These are phyloP conservation scores for Apiotrichum gamsii DNA, from an alignment of 1,284 basidiomycete species.

Conservation along the genomic window DNA sequence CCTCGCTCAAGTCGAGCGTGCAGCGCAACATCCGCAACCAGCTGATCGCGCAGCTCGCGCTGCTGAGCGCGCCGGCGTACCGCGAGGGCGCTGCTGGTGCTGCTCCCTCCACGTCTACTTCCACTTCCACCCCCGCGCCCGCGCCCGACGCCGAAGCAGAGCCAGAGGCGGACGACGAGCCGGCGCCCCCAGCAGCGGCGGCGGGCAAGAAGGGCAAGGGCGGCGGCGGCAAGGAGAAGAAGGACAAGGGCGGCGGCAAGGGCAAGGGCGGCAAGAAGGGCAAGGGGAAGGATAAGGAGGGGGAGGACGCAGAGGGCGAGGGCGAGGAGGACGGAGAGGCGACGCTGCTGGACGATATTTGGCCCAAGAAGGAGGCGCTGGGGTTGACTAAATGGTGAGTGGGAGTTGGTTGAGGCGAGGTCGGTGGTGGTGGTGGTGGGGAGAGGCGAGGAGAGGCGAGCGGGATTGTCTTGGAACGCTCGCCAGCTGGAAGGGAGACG, in stretches of 20 bases:
- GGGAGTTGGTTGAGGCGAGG: too few species aligned
- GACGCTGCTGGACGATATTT: conserved; percentile 71
- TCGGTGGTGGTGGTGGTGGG: too few species aligned
- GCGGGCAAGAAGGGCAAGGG: conserved; percentile 25
- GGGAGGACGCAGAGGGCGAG: conserved; percentile 26
- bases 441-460: too few species aligned
- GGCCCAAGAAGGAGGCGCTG: conserved; percentile 97
- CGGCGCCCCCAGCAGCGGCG: too few species aligned
- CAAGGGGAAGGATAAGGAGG: conserved; percentile 28
- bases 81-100: conserved; percentile 19
- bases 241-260: conserved; percentile 22
- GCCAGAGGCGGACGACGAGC: conserved; percentile 10
- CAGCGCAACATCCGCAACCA: conserved; percentile 79
- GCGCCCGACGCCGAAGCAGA: conserved; percentile 13
- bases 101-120: conserved; percentile 4
- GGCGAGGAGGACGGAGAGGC: conserved; percentile 54
- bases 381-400: conserved; percentile 91
- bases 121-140: too few species aligned
- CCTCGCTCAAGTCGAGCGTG: conserved; percentile 90
- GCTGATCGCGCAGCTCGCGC: conserved; percentile 78
- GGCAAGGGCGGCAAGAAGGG: conserved; percentile 43
- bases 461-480: too few species aligned
- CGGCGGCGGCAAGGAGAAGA: conserved; percentile 16
- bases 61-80: conserved; percentile 48
- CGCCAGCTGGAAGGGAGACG: too few species aligned